These are phyloP conservation scores for Coemansia sp. DNA, from an alignment of 192 early-diverging fungal genomes.

Conservation along the genomic window DNA sequence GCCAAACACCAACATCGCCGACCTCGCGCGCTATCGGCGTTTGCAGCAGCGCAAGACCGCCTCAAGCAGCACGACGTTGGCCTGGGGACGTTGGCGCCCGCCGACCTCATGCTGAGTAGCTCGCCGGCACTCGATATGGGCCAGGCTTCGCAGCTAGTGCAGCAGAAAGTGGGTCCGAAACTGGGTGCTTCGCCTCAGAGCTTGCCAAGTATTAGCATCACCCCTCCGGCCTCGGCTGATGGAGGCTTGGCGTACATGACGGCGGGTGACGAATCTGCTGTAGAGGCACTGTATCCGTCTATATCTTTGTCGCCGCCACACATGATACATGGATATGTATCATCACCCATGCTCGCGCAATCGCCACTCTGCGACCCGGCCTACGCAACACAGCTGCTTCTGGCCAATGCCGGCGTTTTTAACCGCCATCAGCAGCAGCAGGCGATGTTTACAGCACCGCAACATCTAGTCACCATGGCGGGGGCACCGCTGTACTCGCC, in stretches of 20 bases:
- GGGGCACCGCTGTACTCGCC: slow-evolving; percentile 23
- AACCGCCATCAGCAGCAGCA: slow-evolving; percentile 11
- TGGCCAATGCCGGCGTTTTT: slow-evolving; percentile 1
- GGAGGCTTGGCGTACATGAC: slow-evolving; percentile 44
- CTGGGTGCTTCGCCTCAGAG: neutral
- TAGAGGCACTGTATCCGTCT: neutral
- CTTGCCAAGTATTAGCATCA: neutral
- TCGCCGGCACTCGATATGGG: neutral
- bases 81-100: slow-evolving; percentile 24
- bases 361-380: slow-evolving; percentile 8
- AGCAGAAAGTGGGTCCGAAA: neutral
- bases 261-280: slow-evolving; percentile 11
- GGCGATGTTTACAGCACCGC: slow-evolving; percentile 6
- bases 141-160: neutral
- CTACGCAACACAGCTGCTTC: slow-evolving; percentile 15
- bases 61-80: slow-evolving; percentile 1
- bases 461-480: slow-evolving; percentile 1
- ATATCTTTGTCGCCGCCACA: slow-evolving; percentile 15
- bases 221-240: slow-evolving; percentile 5
- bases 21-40: slow-evolving; percentile 35
- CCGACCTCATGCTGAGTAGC: slow-evolving; percentile 28
- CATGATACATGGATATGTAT: slow-evolving; percentile 4
- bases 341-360: neutral
- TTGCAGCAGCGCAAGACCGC: slow-evolving; percentile 18
- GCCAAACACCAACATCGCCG: slow-evolving; percentile 6